Conservation (phyloP, 2,329 filamentous ascomycete genomes). For the Botrytis paeoniae region DNA sequence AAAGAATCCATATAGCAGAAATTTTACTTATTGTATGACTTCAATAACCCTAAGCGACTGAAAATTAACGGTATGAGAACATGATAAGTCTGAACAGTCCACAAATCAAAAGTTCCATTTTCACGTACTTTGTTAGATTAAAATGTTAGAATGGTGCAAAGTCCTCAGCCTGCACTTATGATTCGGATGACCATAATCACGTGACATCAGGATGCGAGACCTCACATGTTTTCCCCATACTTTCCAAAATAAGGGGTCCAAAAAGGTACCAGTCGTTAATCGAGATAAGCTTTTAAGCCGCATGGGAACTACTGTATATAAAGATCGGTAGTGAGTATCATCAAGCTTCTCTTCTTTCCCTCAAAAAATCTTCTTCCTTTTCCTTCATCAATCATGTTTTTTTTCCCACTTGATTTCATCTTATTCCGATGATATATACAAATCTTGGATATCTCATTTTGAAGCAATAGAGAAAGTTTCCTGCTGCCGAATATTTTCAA, state of each 20-base stretch:
- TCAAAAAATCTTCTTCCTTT: neutral
- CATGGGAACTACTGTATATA: conserved; percentile 16
- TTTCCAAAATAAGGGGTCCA: conserved; percentile 8
- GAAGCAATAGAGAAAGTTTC: neutral
- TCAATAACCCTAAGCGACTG: neutral
- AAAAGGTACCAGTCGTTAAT: conserved; percentile 15
- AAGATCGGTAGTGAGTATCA: conserved; percentile 17
- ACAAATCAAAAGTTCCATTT: too few species aligned
- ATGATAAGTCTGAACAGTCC: neutral
- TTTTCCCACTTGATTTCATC: neutral
- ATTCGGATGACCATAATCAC: neutral
- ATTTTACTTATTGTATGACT: too few species aligned
- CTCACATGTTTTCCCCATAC: conserved; percentile 17
- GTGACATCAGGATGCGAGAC: neutral
- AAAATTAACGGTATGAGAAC: neutral
- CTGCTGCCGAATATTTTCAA: neutral
- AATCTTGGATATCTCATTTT: neutral
- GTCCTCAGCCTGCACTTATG: neutral
- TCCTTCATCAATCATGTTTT: neutral
- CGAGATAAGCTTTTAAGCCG: conserved; percentile 31
- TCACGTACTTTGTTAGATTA: too few species aligned
- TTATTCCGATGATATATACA: neutral
- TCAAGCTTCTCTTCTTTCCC: neutral
- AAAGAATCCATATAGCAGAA: too few species aligned
- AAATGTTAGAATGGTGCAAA: neutral